Evolutionary conservation across 2,329 filamentous ascomycete genomes (phyloP), one percentile per base, ranked within the genome.

Genomic region (Coniochaeta sp.): DNA sequence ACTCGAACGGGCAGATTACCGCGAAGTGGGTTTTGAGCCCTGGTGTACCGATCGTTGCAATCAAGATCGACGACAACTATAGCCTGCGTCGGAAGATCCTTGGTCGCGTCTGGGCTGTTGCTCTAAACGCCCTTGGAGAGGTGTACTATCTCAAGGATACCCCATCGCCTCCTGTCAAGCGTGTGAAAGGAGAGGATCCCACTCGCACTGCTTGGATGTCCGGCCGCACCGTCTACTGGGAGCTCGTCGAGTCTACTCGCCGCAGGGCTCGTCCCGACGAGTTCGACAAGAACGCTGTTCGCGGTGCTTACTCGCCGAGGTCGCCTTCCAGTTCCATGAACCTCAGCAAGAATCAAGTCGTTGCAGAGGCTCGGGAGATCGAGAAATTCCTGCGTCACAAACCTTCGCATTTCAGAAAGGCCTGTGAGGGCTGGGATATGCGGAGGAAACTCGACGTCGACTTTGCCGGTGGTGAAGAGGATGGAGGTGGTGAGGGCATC

Each of bases 391-490:
- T 95, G 16, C 74, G 73, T 0, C 83, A 86, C 59, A 85, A 82
- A 58, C 91, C 92, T 4, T 79, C 82, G 35, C 82, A 95, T 59
- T 95, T 95, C 65, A 83, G 85, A 20, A 85, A 84, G 60, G 74
- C 82, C 1, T 97, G 88, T 62, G 73, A 87, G 53, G 87, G 87
- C 2, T 97, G 94, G 92, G 89, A 97, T 62, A 97, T 97, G 91
- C 83, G 83, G 50, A 82, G 91, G 54, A 83, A 75, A 55, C 72
- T 97, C 3, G 86, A 94, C 60, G 89, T 96, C 2, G 94, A 99
- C 63, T 97, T 96, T 68, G 87, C 87, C 35, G 83, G 82, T 18
- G 89, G 91, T 57, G 87, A 94, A 67, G 81, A 82, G n/a, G 74
- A 81, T 51, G 81, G 84, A 48, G 85, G 84, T 24, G 91, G 91